These are phyloP conservation scores for Rosa multiflora DNA, from an alignment of 306 rosid species.

Conservation along the genomic window DNA sequence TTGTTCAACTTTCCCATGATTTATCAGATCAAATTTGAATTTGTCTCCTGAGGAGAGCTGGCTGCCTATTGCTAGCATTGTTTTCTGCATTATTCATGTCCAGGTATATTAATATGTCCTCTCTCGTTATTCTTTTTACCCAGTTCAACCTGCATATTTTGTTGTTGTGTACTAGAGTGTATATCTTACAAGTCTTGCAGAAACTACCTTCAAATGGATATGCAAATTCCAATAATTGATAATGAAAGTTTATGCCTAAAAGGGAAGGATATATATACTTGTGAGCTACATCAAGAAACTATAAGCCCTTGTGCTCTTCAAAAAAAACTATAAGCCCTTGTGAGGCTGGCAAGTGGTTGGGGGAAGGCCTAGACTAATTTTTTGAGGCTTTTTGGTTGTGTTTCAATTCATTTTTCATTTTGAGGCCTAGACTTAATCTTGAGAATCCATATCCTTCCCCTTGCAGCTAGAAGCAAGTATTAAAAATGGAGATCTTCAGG, in stretches of 20 bases:
- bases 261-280: neutral
- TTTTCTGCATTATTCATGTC: slow-evolving; percentile 76
- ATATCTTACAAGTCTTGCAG: neutral
- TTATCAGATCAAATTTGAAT: slow-evolving; percentile 70
- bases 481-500: slow-evolving; percentile 80
- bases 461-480: slow-evolving; percentile 82
- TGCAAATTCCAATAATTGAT: neutral
- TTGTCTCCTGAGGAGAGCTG: slow-evolving; percentile 89
- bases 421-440: neutral
- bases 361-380: slow-evolving; percentile 16
- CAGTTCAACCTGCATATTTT: neutral
- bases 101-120: slow-evolving; percentile 54
- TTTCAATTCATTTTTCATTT: neutral
- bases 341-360: neutral
- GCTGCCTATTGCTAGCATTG: slow-evolving; percentile 89
- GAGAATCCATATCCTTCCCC: slow-evolving; percentile 7
- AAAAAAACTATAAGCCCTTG: no score
- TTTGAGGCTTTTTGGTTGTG: neutral
- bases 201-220: neutral
- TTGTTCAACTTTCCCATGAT: slow-evolving; percentile 10
- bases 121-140: neutral
- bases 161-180: neutral
- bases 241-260: neutral
- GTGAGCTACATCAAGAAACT: slow-evolving; percentile 2
- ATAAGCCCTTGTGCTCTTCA: neutral